A percentile compares a stretch with the other conserved stretches of the same genome.
phyloP scores from a whole-genome alignment of 352 stramenopile genomes.

The Salisapilia sapeloensis region DNA sequence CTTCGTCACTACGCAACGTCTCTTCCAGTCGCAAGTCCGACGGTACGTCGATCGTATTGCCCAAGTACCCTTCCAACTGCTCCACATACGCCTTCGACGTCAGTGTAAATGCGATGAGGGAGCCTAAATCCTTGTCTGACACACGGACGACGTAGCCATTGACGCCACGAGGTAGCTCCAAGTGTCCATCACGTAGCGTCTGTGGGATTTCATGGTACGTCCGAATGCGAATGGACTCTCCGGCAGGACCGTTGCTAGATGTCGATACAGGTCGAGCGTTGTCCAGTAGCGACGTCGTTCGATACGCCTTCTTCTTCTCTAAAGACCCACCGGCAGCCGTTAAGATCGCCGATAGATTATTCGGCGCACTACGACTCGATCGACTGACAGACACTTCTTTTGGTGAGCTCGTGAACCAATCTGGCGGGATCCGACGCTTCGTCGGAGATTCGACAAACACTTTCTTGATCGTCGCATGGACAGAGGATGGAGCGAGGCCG shows the following conservation, averaged over 20 bases:
- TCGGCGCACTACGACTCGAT: conserved; percentile 3
- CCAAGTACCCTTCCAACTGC: conserved; percentile 48
- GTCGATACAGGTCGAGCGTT: background rate
- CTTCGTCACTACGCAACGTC: conserved; percentile 4
- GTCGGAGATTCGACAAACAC: conserved; percentile 40
- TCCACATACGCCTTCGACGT: conserved; percentile 54
- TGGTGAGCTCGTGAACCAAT: conserved; percentile 50
- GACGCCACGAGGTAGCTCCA: conserved; percentile 48
- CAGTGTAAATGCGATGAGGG: conserved; percentile 66
- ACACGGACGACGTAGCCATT: conserved; percentile 70
- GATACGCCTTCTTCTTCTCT: conserved; percentile 1
- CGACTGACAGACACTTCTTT: conserved; percentile 8
- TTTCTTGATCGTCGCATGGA: conserved; percentile 67
- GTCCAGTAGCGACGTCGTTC: background rate
- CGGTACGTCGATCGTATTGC: conserved; percentile 22
- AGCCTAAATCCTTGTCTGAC: conserved; percentile 66
- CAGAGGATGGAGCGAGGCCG: conserved; percentile 32
- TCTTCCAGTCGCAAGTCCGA: conserved; percentile 21
- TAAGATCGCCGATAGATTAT: conserved; percentile 7
- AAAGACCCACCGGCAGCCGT: conserved; percentile 6
- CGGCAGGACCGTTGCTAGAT: background rate
- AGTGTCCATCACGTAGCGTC: conserved; percentile 37
- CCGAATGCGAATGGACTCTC: background rate
- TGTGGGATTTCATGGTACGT: conserved; percentile 25
- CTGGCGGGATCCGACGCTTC: conserved; percentile 49